Percentiles rank a stretch among this genome's conserved stretches.
phyloP scores from a whole-genome alignment of 306 rosid genomes.

The Gynostemma pentaphyllum region DNA sequence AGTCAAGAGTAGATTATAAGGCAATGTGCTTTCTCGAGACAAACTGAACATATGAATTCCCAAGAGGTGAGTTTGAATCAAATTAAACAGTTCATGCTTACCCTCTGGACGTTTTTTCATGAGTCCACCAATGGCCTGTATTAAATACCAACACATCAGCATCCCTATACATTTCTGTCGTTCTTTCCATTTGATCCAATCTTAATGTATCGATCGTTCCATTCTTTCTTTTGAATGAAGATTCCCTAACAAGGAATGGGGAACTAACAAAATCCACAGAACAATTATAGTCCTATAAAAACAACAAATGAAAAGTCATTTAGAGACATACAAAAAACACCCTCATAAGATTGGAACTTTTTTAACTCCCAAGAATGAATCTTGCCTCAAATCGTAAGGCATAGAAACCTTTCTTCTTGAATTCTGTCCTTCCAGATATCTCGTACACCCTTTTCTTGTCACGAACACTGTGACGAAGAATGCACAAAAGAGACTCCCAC shows the following conservation, averaged over 20 bases:
- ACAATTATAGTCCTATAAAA: conserved; percentile 73
- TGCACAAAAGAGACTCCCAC: conserved; percentile 95
- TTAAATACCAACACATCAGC: conserved; percentile 81
- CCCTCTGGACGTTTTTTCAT: conserved; percentile 93
- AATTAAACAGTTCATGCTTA: neutral
- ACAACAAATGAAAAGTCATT: conserved; percentile 3
- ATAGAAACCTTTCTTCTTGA: conserved; percentile 74
- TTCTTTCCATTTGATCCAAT: conserved; percentile 81
- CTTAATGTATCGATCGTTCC: conserved; percentile 70
- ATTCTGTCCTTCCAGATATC: conserved; percentile 66
- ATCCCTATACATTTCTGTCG: conserved; percentile 56
- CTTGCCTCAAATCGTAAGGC: conserved; percentile 92
- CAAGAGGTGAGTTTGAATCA: neutral
- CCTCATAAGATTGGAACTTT: neutral
- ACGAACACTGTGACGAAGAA: conserved; percentile 48
- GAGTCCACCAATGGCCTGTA: conserved; percentile 99
- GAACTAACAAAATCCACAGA: conserved; percentile 79
- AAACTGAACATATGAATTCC: neutral
- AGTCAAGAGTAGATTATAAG: conserved; percentile 4
- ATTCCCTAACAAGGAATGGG: conserved; percentile 78
- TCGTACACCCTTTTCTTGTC: conserved; percentile 59
- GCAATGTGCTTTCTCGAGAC: neutral
- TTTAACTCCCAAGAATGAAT: neutral
- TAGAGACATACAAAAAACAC: neutral
- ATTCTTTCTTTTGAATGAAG: conserved; percentile 42